These are phyloP conservation scores for Carex scoparia DNA, from an alignment of 176 grass and related monocot genomes.

Conservation along the genomic window DNA sequence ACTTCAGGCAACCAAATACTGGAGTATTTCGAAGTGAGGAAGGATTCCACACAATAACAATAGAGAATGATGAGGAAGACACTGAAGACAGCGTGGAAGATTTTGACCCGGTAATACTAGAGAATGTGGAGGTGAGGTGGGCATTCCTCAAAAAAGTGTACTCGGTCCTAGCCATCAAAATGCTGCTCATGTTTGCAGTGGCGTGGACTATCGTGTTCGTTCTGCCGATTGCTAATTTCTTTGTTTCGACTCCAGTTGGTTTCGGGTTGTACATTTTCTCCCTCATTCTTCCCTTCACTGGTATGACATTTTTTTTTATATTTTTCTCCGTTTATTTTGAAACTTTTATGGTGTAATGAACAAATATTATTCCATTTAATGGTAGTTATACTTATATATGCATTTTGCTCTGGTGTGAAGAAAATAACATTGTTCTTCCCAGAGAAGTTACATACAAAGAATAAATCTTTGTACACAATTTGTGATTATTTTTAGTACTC, in stretches of 20 bases:
- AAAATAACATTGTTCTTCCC: not conserved
- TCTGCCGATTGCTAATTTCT: slow-evolving; percentile 61
- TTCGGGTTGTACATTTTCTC: slow-evolving; percentile 75
- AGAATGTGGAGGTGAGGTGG: slow-evolving; percentile 75
- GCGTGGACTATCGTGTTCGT: slow-evolving; percentile 61
- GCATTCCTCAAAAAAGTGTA: slow-evolving; percentile 82
- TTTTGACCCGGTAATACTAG: slow-evolving; percentile 86
- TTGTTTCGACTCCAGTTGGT: slow-evolving; percentile 53
- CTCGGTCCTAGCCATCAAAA: slow-evolving; percentile 65
- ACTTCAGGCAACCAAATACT: slow-evolving; percentile 49
- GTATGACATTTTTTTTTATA: slow-evolving; percentile 6
- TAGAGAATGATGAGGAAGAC: not conserved
- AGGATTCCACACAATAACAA: not conserved
- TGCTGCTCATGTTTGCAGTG: slow-evolving; percentile 68
- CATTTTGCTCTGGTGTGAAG: slow-evolving; percentile 6
- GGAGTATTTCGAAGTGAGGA: not conserved
- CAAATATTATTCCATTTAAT: not conserved
- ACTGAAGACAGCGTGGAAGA: not conserved
- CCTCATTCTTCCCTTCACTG: slow-evolving; percentile 72
- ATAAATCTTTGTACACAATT: not conserved
- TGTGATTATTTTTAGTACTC: not conserved
- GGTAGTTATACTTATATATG: not conserved
- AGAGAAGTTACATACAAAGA: not conserved
- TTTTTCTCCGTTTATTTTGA: not conserved
- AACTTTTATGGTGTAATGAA: not conserved